phyloP scores from a whole-genome alignment of 768 basidiomycete species.

The Suillus subluteus region DNA sequence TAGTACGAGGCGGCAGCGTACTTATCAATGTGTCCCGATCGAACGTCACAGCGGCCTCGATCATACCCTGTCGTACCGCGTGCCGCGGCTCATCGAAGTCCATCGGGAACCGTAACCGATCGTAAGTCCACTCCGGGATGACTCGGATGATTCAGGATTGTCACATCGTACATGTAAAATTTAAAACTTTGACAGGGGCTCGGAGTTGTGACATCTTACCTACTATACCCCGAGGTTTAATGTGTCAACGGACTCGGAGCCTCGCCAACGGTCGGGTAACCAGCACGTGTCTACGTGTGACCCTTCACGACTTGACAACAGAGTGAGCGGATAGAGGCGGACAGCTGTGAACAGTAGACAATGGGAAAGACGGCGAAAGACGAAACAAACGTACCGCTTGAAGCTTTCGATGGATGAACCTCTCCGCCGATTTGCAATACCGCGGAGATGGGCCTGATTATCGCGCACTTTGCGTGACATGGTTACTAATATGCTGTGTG shows the following conservation, averaged over 20 bases:
- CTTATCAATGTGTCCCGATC: not conserved
- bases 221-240: not conserved
- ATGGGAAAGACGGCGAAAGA: not conserved
- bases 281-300: not conserved
- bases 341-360: not conserved
- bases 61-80: not conserved
- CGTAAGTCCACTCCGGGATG: not conserved
- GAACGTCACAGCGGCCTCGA: not conserved
- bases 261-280: not conserved
- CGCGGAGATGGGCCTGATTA: not conserved
- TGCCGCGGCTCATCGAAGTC: not conserved
- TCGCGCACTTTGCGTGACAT: constrained; percentile 4
- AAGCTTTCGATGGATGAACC: not conserved
- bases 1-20: not conserved
- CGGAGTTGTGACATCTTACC: not conserved
- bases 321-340: not conserved
- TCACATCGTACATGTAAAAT: constrained; percentile 1
- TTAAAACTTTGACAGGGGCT: not conserved
- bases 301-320: not conserved
- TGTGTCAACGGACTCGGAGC: not conserved
- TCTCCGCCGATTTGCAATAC: not conserved
- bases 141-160: not conserved
- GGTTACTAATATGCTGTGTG: not conserved
- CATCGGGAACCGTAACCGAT: not conserved
- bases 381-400: not conserved